phyloP scores from a whole-genome alignment of 2,329 filamentous ascomycete species.

The Curvularia sp. region DNA sequence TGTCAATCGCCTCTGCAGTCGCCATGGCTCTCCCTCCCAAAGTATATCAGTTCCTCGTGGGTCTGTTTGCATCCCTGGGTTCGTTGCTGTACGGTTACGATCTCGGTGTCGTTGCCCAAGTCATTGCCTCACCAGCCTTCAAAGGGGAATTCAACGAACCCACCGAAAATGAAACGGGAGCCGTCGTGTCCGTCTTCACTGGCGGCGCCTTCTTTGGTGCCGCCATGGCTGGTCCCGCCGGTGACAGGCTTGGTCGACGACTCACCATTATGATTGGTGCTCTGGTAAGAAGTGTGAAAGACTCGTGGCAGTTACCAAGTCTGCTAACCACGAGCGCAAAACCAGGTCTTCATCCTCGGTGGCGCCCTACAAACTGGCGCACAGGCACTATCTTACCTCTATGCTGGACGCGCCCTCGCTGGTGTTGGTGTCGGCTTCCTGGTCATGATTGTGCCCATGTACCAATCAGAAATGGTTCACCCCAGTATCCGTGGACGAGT shows the following conservation, averaged over 20 bases:
- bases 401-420: conserved; percentile 72
- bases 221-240: conserved; percentile 66
- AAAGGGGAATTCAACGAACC: conserved; percentile 50
- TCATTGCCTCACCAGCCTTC: conserved; percentile 58
- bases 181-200: conserved; percentile 80
- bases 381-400: conserved; percentile 66
- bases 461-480: conserved; percentile 81
- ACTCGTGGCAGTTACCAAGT: not conserved
- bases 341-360: conserved; percentile 68
- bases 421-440: conserved; percentile 70
- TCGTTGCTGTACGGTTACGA: conserved; percentile 67
- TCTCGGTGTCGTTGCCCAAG: conserved; percentile 66
- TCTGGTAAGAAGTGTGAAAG: conserved; percentile 54
- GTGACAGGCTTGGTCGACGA: conserved; percentile 72
- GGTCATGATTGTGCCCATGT: conserved; percentile 72
- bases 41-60: conserved; percentile 67
- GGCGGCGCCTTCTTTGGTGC: conserved; percentile 77
- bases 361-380: conserved; percentile 77
- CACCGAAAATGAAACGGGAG: conserved; percentile 61
- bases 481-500: conserved; percentile 78
- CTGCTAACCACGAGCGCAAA: not conserved
- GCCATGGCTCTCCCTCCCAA: conserved; percentile 64
- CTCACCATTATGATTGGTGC: conserved; percentile 76
- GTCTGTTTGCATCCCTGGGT: conserved; percentile 66
- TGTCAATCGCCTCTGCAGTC: conserved; percentile 19